Conservation (phyloP, 2,329 filamentous ascomycete genomes). For the Mycosphaerella sp. region DNA sequence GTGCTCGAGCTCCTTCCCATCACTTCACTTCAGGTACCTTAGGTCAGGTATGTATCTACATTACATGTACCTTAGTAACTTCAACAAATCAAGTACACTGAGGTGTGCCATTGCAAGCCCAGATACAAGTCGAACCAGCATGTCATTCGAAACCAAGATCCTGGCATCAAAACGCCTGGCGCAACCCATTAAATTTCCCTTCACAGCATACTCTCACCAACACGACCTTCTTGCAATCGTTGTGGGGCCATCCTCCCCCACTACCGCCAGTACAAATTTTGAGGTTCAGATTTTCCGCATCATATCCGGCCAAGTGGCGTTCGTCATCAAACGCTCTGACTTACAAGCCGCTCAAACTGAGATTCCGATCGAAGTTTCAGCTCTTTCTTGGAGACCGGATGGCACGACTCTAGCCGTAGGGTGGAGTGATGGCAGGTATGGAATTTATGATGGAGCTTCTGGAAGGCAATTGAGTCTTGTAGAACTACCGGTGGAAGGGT, state of each 20-base stretch:
- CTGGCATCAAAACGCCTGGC: conserved; percentile 54
- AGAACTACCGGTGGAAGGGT: conserved; percentile 3
- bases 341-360: conserved; percentile 9
- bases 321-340: conserved; percentile 44
- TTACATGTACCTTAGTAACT: neutral
- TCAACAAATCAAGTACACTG: neutral
- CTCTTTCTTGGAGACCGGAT: conserved; percentile 44
- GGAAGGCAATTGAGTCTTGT: conserved; percentile 21
- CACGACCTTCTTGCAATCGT: conserved; percentile 78
- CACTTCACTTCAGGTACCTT: no score
- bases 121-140: neutral
- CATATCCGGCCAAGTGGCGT: conserved; percentile 67
- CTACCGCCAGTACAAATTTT: conserved; percentile 42
- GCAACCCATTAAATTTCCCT: conserved; percentile 49
- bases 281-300: conserved; percentile 71
- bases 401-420: conserved; percentile 61
- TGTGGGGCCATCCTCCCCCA: neutral
- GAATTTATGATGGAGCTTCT: conserved; percentile 36
- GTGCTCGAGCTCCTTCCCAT: neutral
- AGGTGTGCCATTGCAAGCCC: no score
- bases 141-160: neutral
- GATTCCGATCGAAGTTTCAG: conserved; percentile 30
- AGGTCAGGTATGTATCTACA: no score
- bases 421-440: conserved; percentile 66
- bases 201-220: conserved; percentile 71